These are phyloP conservation scores for Paxillus ammoniavirescens DNA, from an alignment of 768 basidiomycete genomes.

Conservation along the genomic window DNA sequence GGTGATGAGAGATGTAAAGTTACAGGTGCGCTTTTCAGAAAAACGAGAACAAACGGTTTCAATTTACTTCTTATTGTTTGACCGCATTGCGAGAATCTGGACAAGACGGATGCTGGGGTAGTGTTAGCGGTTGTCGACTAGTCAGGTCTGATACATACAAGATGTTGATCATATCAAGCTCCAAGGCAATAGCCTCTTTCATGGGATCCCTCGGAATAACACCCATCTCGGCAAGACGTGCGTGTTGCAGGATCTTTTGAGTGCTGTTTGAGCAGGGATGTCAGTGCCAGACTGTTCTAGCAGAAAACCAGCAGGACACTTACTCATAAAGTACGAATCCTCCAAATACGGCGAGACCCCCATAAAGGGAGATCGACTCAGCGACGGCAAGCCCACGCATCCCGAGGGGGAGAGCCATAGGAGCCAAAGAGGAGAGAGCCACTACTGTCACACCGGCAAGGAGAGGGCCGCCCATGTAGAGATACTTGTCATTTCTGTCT, in stretches of 20 bases:
- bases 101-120: constrained; percentile 68
- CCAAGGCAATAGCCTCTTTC: constrained; percentile 72
- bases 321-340: constrained; percentile 89
- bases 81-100: constrained; percentile 71
- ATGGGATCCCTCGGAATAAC: constrained; percentile 68
- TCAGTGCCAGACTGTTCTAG: neutral
- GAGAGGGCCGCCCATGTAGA: constrained; percentile 85
- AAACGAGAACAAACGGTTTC: too few species aligned
- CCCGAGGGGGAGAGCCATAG: constrained; percentile 85
- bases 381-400: constrained; percentile 72
- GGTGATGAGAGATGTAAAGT: neutral
- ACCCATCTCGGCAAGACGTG: constrained; percentile 69
- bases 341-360: constrained; percentile 84
- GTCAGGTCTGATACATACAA: constrained; percentile 50
- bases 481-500: constrained; percentile 70
- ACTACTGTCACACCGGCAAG: constrained; percentile 89
- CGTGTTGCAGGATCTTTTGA: constrained; percentile 81
- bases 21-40: neutral
- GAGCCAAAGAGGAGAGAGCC: constrained; percentile 81
- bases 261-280: constrained; percentile 46
- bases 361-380: constrained; percentile 81
- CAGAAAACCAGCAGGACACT: constrained; percentile 20
- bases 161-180: constrained; percentile 89
- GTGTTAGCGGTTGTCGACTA: constrained; percentile 8
- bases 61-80: constrained; percentile 52